phyloP scores from a whole-genome alignment of 768 basidiomycete genomes.

The Termitomyces sp. region DNA sequence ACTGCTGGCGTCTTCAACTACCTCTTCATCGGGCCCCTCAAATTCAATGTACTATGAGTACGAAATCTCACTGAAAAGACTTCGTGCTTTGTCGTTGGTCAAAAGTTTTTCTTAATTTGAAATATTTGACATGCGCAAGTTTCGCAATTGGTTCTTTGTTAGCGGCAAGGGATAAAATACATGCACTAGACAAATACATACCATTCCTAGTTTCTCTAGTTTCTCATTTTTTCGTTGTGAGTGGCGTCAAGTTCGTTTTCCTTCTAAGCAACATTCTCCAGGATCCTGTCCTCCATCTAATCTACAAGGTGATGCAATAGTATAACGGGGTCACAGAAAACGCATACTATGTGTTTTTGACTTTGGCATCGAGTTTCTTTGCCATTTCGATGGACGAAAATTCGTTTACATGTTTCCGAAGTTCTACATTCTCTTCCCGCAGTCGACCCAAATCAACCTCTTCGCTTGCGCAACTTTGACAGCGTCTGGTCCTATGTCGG shows the following conservation, averaged over 20 bases:
- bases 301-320: slow-evolving; percentile 3
- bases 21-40: slow-evolving; percentile 77
- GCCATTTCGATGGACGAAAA: slow-evolving; percentile 55
- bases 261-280: slow-evolving; percentile 85
- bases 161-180: slow-evolving; percentile 37
- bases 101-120: slow-evolving; percentile 89
- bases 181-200: slow-evolving; percentile 26
- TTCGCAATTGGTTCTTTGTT: slow-evolving; percentile 82
- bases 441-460: slow-evolving; percentile 69
- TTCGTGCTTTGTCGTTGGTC: slow-evolving; percentile 80
- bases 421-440: slow-evolving; percentile 76
- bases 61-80: neutral
- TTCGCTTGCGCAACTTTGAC: slow-evolving; percentile 85
- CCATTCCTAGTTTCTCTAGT: slow-evolving; percentile 97
- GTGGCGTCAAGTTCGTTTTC: slow-evolving; percentile 96
- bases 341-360: slow-evolving; percentile 73
- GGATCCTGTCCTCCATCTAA: slow-evolving; percentile 92
- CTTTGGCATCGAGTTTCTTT: slow-evolving; percentile 69
- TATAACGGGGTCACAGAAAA: neutral
- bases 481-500: slow-evolving; percentile 77
- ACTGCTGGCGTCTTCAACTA: slow-evolving; percentile 46
- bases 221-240: slow-evolving; percentile 92
- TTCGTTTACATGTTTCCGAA: slow-evolving; percentile 68
- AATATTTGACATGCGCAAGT: slow-evolving; percentile 87
- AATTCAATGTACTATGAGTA: slow-evolving; percentile 85